These are phyloP conservation scores for Kwoniella newhampshirensis DNA, from an alignment of 768 basidiomycete species.

Conservation along the genomic window DNA sequence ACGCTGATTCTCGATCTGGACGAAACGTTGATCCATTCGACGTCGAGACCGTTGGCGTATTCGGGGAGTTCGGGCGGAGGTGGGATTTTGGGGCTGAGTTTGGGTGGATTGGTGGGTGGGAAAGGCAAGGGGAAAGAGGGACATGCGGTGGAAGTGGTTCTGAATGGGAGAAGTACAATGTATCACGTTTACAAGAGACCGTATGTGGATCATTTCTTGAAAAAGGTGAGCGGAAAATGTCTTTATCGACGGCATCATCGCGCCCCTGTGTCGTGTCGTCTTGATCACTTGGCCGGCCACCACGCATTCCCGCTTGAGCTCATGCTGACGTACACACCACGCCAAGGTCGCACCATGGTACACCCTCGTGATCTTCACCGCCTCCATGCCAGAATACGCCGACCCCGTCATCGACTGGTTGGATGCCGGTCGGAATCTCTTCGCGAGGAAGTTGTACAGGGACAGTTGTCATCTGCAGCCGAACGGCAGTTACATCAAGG, in stretches of 20 bases:
- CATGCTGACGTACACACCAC: neutral
- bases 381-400: constrained; percentile 98
- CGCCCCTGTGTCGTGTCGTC: too few relatives aligned
- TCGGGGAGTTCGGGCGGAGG: constrained; percentile 57
- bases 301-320: too few relatives aligned
- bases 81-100: constrained; percentile 42
- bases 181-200: constrained; percentile 99
- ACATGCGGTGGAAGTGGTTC: constrained; percentile 88
- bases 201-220: constrained; percentile 90
- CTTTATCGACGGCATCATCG: too few relatives aligned
- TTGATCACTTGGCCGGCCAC: too few relatives aligned
- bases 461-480: constrained; percentile 90
- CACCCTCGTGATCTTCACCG: constrained; percentile 96
- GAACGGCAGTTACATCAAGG: constrained; percentile 93
- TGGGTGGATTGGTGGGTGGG: constrained; percentile 43
- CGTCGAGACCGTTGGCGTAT: constrained; percentile 64
- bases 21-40: constrained; percentile 97
- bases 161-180: constrained; percentile 81
- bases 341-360: constrained; percentile 93
- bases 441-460: constrained; percentile 83
- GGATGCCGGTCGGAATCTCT: constrained; percentile 87
- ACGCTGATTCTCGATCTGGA: constrained; percentile 96
- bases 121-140: constrained; percentile 59
- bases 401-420: constrained; percentile 99
- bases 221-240: constrained; percentile 69